Evolutionary conservation across 305 asterid genomes (phyloP).

Genomic region (Fraxinus sp.): DNA sequence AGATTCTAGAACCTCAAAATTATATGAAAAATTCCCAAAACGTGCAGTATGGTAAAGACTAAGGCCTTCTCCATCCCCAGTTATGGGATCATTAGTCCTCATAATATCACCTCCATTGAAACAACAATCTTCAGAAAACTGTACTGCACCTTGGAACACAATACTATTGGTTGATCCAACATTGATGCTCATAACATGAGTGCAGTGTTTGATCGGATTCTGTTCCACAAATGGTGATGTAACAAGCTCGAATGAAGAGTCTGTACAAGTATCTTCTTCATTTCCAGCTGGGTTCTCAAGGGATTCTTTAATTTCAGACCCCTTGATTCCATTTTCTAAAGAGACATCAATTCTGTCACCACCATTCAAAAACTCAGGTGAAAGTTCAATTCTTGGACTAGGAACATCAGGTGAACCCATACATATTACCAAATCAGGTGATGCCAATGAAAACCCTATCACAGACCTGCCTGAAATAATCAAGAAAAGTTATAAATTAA

Average conservation of each 20-base stretch:
- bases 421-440: slow-evolving; percentile 75
- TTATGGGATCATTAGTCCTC: slow-evolving; percentile 41
- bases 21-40: slow-evolving; percentile 50
- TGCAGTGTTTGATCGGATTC: slow-evolving; percentile 20
- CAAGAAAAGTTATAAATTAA: slow-evolving; percentile 5
- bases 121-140: slow-evolving; percentile 49
- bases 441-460: slow-evolving; percentile 59
- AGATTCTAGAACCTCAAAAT: slow-evolving; percentile 39
- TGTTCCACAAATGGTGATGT: slow-evolving; percentile 41
- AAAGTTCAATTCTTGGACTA: slow-evolving; percentile 50
- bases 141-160: slow-evolving; percentile 31
- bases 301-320: slow-evolving; percentile 46
- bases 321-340: slow-evolving; percentile 77
- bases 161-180: slow-evolving; percentile 47
- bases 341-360: slow-evolving; percentile 57
- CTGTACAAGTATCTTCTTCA: slow-evolving; percentile 40
- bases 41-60: slow-evolving; percentile 63
- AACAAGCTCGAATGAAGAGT: slow-evolving; percentile 75
- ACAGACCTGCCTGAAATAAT: slow-evolving; percentile 47
- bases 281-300: slow-evolving; percentile 37
- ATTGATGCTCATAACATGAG: slow-evolving; percentile 46
- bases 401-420: slow-evolving; percentile 73
- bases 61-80: slow-evolving; percentile 38
- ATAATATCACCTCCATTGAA: slow-evolving; percentile 57
- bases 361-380: slow-evolving; percentile 43